Evolutionary conservation across 1,139 yeast genomes (phyloP).

Genomic region (Diutina scorzettiae): DNA sequence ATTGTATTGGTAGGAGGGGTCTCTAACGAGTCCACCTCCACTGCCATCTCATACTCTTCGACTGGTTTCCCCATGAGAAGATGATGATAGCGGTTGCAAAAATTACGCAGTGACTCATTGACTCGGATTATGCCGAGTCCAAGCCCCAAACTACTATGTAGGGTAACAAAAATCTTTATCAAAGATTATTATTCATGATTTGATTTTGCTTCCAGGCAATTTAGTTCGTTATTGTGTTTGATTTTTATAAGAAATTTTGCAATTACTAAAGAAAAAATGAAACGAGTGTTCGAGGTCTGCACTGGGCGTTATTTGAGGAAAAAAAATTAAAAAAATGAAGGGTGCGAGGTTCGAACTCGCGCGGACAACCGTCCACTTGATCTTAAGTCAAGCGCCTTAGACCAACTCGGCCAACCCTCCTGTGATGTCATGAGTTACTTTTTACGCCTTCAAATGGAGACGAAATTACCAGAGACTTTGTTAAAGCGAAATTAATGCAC

Average conservation of each 20-base stretch:
- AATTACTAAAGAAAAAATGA: too few relatives aligned
- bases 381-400: conserved; percentile 7
- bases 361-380: conserved; percentile 6
- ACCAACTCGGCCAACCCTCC: conserved; percentile 7
- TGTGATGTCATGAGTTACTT: neutral
- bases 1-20: neutral
- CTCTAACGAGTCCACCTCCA: neutral
- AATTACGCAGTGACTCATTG: too few relatives aligned
- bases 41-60: neutral
- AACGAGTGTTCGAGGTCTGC: too few relatives aligned
- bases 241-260: too few relatives aligned
- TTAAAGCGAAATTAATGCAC: neutral
- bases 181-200: too few relatives aligned
- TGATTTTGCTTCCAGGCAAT: too few relatives aligned
- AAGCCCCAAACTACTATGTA: too few relatives aligned
- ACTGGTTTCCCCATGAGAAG: neutral
- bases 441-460: neutral
- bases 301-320: neutral
- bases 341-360: conserved; percentile 7
- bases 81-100: too few relatives aligned
- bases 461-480: too few relatives aligned
- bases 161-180: too few relatives aligned
- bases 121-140: too few relatives aligned
- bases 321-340: conserved; percentile 1
- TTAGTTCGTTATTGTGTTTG: too few relatives aligned